Evolutionary conservation across 2,329 filamentous ascomycete species (phyloP), one percentile per base, ranked within the genome.

Genomic region (Emergomyces orientalis): DNA sequence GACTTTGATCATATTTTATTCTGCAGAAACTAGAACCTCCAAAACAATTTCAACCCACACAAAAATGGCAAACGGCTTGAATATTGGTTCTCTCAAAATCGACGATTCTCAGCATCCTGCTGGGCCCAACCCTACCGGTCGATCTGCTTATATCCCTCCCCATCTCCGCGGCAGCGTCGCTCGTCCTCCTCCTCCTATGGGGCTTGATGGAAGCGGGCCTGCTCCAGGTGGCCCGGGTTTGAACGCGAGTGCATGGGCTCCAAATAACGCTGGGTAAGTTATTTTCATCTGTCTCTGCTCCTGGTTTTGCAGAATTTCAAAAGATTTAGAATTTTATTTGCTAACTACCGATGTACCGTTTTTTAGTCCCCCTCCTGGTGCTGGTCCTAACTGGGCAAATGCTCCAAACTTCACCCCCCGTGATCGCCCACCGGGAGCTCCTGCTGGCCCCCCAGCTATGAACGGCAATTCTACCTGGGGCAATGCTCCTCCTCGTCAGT

Each of bases 91-190:
- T 71, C 74, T 85, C 67, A 79, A 79, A 65, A 78, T 88, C 69
- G 82, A 84, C 74, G 85, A 87, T 68, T 85, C 83, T 65, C 81
- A 85, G 76, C 84, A 86, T 73, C 84, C 82, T 69, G 75, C 77
- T 49, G 68, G 69, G 63, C 54, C 75, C 76, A 65, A 76, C 77
- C 70, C 75, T 75, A 74, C 75, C 65, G 82, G 82, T 69, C 84
- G 84, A 72, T 79, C 83, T 74, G 82, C 85, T 69, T 87, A 87
- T 76, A 86, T 87, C 69, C 85, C 85, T 71, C 85, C 85, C 70
- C 85, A 87, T 74, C 81, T 86, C 67, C 83, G 85, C 68, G 72
- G 74, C 61, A 75, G 74, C 55, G 65, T 62, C 39, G 64, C 64
- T 64, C 64, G 64, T 59, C 69, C 70, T 61, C 69, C 70, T 61